Base-by-base conservation (phyloP, 805 yeast genomes). In the Saccharomycopsis fibuligera region DNA sequence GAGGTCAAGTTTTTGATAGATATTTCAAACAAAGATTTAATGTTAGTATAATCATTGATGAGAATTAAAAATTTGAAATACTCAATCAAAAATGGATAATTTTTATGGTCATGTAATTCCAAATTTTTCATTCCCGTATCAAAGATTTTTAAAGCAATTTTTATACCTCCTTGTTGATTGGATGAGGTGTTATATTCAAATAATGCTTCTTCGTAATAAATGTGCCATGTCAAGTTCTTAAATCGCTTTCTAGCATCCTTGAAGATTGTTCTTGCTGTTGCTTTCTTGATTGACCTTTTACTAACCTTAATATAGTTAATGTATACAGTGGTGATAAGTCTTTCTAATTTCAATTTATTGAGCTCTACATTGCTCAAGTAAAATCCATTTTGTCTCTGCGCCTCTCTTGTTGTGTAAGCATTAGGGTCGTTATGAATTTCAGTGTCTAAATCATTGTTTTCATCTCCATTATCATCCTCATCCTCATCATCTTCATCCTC, bases 1-100 rank as follows among this genome's bases (percentile, higher is more conserved):
- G 67, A 70, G 51, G 47, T 44, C 10, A 50, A 46, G 30, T 75
- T 79, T 8, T 82, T 77, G 8, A 84, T 70, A 0, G 89, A 79
- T 3, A 84, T 74, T 63, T 93, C 98, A 61, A 91, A 83, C 33
- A 88, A 71, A 6, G 88, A 86, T 57, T 91, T 82, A 16, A 89
- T 85, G 58, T 85, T 74, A 3, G 78, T 73, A 59, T 84, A 67
- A 66, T 80, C 90, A 57, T 82, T 85, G 24, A 76, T 70, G 51
- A 74, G 67, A 19, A 88, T 74, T 54, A 93, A 68, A 59, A 84
- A 90, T 52, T 82, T 76, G 56, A 91, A 68, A 62, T 91, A 91
- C 43, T 76, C 75, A 53, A 73, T 69, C 30, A 88, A 71, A 60
- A 81, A 90, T 22, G 72, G 76, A 4, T 83, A 83, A 54, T 79